phyloP scores from a whole-genome alignment of 2,329 filamentous ascomycete genomes.

The Fusarium brachygibbosum region DNA sequence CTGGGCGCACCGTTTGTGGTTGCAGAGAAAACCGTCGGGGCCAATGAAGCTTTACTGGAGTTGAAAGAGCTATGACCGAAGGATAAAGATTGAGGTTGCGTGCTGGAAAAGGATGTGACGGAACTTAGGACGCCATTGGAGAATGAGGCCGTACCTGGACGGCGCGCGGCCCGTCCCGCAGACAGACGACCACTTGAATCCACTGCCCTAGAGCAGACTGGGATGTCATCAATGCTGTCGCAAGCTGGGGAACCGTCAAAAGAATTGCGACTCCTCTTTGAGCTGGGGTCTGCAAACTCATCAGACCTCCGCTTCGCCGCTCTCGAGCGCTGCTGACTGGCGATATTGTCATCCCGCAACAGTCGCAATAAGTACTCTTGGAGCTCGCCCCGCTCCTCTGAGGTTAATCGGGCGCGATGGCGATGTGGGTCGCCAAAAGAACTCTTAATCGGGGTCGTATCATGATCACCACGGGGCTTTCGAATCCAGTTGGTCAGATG shows the following conservation, averaged over 20 bases:
- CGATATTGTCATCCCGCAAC: slow-evolving; percentile 32
- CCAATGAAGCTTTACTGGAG: slow-evolving; percentile 53
- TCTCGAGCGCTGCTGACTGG: slow-evolving; percentile 19
- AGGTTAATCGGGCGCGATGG: slow-evolving; percentile 28
- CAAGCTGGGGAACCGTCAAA: slow-evolving; percentile 10
- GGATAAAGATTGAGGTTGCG: slow-evolving; percentile 27
- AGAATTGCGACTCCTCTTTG: slow-evolving; percentile 40
- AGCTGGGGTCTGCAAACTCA: slow-evolving; percentile 29
- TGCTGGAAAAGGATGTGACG: slow-evolving; percentile 23
- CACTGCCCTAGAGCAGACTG: slow-evolving; percentile 40
- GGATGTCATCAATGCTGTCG: slow-evolving; percentile 39
- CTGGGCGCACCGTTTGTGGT: slow-evolving; percentile 41
- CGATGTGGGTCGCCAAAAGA: slow-evolving; percentile 41
- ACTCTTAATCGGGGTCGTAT: slow-evolving; percentile 35
- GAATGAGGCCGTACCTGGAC: slow-evolving; percentile 28
- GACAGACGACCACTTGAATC: slow-evolving; percentile 4
- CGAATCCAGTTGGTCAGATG: slow-evolving; percentile 39
- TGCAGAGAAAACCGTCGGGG: slow-evolving; percentile 54
- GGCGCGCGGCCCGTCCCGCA: slow-evolving; percentile 33
- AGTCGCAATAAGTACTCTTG: slow-evolving; percentile 44
- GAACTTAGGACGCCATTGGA: slow-evolving; percentile 20
- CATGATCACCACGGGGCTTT: slow-evolving; percentile 39
- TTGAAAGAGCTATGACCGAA: slow-evolving; percentile 47
- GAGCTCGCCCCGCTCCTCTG: slow-evolving; percentile 45
- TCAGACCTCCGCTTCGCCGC: slow-evolving; percentile 43